Percentiles rank a stretch among this genome's conserved stretches.
Evolutionary conservation across 2,329 filamentous ascomycete genomes (phyloP).

Genomic region (Pseudogymnoascus pannorum): DNA sequence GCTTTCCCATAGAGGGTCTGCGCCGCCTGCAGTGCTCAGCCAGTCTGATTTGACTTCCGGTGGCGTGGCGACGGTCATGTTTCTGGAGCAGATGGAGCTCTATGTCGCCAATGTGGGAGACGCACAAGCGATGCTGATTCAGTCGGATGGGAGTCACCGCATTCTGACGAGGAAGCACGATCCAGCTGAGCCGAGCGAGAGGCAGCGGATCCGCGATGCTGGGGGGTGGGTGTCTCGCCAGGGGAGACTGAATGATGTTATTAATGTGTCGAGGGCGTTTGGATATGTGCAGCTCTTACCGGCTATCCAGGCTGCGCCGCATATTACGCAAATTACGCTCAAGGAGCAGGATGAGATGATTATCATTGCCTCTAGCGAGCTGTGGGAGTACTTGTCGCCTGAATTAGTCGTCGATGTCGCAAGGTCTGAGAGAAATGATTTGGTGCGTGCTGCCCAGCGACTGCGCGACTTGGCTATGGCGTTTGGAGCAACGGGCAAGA

Average conservation of each 20-base stretch:
- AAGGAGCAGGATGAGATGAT: slow-evolving; percentile 91
- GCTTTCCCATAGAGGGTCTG: slow-evolving; percentile 62
- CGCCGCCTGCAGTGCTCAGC: slow-evolving; percentile 67
- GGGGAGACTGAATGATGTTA: slow-evolving; percentile 83
- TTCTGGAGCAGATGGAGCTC: slow-evolving; percentile 81
- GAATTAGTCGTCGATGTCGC: slow-evolving; percentile 90
- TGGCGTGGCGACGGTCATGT: slow-evolving; percentile 85
- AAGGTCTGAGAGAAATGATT: slow-evolving; percentile 73
- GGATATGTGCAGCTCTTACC: slow-evolving; percentile 91
- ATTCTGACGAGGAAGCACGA: slow-evolving; percentile 89
- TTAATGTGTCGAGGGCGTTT: slow-evolving; percentile 90
- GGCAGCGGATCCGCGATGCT: slow-evolving; percentile 84
- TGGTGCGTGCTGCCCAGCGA: slow-evolving; percentile 94
- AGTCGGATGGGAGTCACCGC: slow-evolving; percentile 75
- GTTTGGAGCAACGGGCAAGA: slow-evolving; percentile 87
- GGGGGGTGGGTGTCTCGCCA: slow-evolving; percentile 94
- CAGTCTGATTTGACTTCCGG: slow-evolving; percentile 87
- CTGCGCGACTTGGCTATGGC: slow-evolving; percentile 91
- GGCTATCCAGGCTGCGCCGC: slow-evolving; percentile 82
- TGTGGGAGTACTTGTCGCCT: slow-evolving; percentile 91
- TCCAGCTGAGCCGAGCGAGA: slow-evolving; percentile 75
- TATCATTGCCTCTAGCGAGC: slow-evolving; percentile 79
- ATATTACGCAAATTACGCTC: slow-evolving; percentile 70
- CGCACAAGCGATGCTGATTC: slow-evolving; percentile 89
- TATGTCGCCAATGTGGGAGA: slow-evolving; percentile 95